Conservation (phyloP, 2,329 filamentous ascomycete genomes). For the Coniochaeta sp. region DNA sequence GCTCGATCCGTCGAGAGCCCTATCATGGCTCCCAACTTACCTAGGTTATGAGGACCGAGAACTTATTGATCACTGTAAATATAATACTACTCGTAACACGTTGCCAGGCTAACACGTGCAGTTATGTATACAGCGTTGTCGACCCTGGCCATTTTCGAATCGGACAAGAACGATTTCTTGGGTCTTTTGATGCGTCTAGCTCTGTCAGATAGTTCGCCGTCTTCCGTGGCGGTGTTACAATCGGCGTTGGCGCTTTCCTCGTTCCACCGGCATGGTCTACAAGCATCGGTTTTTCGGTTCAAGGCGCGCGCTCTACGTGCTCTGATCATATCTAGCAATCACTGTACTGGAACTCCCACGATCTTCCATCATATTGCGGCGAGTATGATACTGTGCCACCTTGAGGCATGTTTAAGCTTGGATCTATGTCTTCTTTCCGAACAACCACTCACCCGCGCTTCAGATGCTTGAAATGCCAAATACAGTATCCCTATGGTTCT, state of each 20-base stretch:
- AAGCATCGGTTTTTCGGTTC: slow-evolving; percentile 12
- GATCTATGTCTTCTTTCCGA: slow-evolving; percentile 5
- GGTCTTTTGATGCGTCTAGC: slow-evolving; percentile 13
- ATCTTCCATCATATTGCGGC: slow-evolving; percentile 14
- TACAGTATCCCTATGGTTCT: slow-evolving; percentile 10
- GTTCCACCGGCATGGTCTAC: slow-evolving; percentile 12
- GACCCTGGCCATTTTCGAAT: slow-evolving; percentile 13
- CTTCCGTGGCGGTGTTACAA: slow-evolving; percentile 13
- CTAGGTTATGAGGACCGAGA: slow-evolving; percentile 11
- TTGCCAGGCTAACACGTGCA: slow-evolving; percentile 11
- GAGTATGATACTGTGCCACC: slow-evolving; percentile 14
- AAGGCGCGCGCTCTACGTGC: slow-evolving; percentile 12
- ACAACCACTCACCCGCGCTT: slow-evolving; percentile 10
- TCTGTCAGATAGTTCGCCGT: slow-evolving; percentile 12
- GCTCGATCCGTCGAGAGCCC: slow-evolving; percentile 10
- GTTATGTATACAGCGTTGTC: slow-evolving; percentile 11
- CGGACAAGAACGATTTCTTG: slow-evolving; percentile 12
- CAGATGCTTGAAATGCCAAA: slow-evolving; percentile 13
- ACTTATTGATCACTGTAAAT: slow-evolving; percentile 13
- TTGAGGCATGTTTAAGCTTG: slow-evolving; percentile 13
- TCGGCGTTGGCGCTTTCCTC: slow-evolving; percentile 14
- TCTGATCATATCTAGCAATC: slow-evolving; percentile 11
- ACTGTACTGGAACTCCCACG: slow-evolving; percentile 9
- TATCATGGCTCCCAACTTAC: slow-evolving; percentile 13
- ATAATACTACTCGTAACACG: neutral